phyloP scores from a whole-genome alignment of 768 basidiomycete genomes.

The button mushroom (Agaricus bisporus) region DNA sequence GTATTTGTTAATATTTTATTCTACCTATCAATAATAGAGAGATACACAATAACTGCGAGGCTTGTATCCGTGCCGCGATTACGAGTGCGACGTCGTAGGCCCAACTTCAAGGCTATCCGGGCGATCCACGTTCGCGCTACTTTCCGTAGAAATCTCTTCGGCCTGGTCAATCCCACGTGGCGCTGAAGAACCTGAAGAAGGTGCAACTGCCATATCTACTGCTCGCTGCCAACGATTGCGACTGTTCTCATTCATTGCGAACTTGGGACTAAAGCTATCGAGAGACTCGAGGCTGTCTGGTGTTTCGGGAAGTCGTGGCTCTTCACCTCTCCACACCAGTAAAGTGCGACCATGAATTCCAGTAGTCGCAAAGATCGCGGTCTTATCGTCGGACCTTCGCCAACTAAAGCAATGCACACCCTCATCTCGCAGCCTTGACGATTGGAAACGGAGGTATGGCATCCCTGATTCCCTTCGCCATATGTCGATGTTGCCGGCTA shows the following conservation, averaged over 20 bases:
- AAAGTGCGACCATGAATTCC: conserved; percentile 1
- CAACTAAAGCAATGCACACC: conserved; percentile 6
- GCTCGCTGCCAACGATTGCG: not conserved
- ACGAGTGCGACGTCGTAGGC: too few species aligned
- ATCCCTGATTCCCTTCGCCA: conserved; percentile 5
- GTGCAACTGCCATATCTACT: not conserved
- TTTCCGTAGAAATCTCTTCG: not conserved
- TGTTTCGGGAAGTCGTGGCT: not conserved
- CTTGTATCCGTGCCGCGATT: too few species aligned
- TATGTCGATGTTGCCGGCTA: conserved; percentile 4
- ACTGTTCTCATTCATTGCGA: not conserved
- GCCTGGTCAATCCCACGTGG: not conserved
- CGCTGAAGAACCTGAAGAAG: not conserved
- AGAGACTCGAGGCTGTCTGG: not conserved
- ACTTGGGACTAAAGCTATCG: not conserved
- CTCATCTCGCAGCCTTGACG: not conserved
- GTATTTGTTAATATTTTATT: too few species aligned
- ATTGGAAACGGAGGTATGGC: conserved; percentile 2
- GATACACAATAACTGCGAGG: too few species aligned
- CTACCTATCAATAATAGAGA: too few species aligned
- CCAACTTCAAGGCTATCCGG: too few species aligned
- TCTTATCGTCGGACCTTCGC: not conserved
- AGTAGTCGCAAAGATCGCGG: conserved; percentile 1
- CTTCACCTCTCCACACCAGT: conserved; percentile 4
- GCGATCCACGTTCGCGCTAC: not conserved